A percentile compares a stretch with the other conserved stretches of the same genome.
Evolutionary conservation across 768 basidiomycete species (phyloP).

Genomic region (Hortiboletus flavorubellus): DNA sequence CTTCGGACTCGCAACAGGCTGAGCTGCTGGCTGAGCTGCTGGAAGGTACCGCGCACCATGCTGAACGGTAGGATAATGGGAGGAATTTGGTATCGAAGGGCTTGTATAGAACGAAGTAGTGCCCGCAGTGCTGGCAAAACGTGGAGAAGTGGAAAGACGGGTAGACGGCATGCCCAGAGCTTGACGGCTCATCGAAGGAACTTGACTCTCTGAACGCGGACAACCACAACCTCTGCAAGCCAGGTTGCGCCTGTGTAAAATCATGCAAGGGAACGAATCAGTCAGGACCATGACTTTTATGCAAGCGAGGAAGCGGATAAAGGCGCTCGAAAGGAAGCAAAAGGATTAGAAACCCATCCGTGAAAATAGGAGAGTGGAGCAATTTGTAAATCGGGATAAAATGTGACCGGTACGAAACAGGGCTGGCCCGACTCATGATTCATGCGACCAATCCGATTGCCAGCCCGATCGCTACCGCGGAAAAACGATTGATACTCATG

Average conservation of each 20-base stretch:
- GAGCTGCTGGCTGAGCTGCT: constrained; percentile 27
- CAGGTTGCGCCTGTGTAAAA: constrained; percentile 65
- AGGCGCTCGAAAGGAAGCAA: constrained; percentile 1
- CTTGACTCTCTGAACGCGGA: constrained; percentile 43
- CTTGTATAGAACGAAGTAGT: constrained; percentile 15
- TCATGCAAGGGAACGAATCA: constrained; percentile 46
- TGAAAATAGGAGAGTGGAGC: constrained; percentile 27
- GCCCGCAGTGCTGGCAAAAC: constrained; percentile 19
- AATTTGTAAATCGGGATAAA: constrained; percentile 26
- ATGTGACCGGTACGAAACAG: constrained; percentile 18
- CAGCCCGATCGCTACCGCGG: constrained; percentile 1
- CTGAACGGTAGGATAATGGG: constrained; percentile 28
- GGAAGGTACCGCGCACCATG: constrained; percentile 27
- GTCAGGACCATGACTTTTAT: constrained; percentile 39
- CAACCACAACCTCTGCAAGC: constrained; percentile 76
- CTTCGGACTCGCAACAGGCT: constrained; percentile 28
- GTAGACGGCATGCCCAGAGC: constrained; percentile 20
- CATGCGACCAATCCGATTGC: not conserved
- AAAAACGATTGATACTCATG: constrained; percentile 1
- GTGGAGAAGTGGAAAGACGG: constrained; percentile 25
- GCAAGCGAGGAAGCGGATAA: constrained; percentile 10
- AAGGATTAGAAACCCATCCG: constrained; percentile 1
- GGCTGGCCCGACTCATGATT: not conserved
- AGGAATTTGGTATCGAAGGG: constrained; percentile 25
- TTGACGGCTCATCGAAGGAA: constrained; percentile 32